Evolutionary conservation across 2,329 filamentous ascomycete genomes (phyloP).

Genomic region (Colletotrichum cuscutae): DNA sequence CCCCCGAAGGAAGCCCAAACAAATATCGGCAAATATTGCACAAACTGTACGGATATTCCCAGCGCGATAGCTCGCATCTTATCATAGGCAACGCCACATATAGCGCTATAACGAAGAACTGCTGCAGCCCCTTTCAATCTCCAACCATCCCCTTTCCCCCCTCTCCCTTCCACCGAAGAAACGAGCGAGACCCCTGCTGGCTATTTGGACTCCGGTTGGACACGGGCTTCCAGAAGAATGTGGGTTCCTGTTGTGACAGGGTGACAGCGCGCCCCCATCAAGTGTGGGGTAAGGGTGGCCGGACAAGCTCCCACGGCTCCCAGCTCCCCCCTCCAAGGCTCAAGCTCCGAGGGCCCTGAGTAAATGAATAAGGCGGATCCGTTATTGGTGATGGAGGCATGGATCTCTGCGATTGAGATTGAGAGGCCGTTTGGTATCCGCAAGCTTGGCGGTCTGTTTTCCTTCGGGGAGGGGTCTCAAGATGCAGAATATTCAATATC

Average conservation of each 20-base stretch:
- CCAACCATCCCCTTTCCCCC: background rate
- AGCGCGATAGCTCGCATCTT: constrained; percentile 27
- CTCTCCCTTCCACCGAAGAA: constrained; percentile 1
- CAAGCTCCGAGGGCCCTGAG: background rate
- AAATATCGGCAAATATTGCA: constrained; percentile 16
- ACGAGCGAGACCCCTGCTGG: constrained; percentile 1
- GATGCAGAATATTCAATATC: background rate
- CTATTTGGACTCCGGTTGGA: constrained; percentile 19
- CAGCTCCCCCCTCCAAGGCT: background rate
- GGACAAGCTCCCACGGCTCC: constrained; percentile 1
- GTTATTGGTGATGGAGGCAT: constrained; percentile 8
- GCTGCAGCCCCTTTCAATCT: constrained; percentile 19
- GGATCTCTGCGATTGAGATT: constrained; percentile 14
- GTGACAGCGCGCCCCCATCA: background rate
- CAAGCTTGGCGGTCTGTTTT: background rate
- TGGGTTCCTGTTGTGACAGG: constrained; percentile 11
- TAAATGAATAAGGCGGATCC: constrained; percentile 17
- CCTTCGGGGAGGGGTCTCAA: background rate
- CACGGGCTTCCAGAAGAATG: constrained; percentile 30
- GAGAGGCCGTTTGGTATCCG: background rate
- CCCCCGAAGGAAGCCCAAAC: background rate
- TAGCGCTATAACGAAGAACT: background rate
- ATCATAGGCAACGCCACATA: constrained; percentile 10
- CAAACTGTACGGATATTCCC: constrained; percentile 5
- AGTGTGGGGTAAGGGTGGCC: constrained; percentile 26